Conservation (phyloP, 2,329 filamentous ascomycete species). For the Diatrype stigma region DNA sequence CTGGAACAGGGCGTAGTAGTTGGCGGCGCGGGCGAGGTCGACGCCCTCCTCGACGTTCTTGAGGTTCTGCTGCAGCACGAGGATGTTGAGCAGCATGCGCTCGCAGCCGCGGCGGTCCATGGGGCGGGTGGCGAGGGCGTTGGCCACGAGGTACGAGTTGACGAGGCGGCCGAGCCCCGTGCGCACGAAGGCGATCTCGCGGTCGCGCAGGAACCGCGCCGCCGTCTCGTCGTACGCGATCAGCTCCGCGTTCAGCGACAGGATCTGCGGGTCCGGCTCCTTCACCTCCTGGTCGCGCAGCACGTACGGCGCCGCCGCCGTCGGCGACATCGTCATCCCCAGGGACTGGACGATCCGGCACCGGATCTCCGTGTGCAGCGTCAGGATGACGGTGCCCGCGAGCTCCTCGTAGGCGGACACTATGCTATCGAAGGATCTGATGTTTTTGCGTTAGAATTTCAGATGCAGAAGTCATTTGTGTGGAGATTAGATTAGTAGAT, state of each 20-base stretch:
- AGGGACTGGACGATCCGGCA: conserved; percentile 82
- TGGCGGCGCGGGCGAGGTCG: conserved; percentile 56
- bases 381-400: conserved; percentile 73
- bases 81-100: conserved; percentile 89
- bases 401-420: conserved; percentile 79
- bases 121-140: conserved; percentile 64
- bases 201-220: conserved; percentile 64
- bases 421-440: conserved; percentile 79
- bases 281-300: conserved; percentile 66
- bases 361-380: conserved; percentile 83
- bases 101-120: conserved; percentile 82
- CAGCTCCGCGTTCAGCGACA: conserved; percentile 79
- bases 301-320: conserved; percentile 57
- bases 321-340: conserved; percentile 55
- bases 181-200: conserved; percentile 72
- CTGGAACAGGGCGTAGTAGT: conserved; percentile 67
- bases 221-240: conserved; percentile 85
- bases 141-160: conserved; percentile 72
- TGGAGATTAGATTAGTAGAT: neutral
- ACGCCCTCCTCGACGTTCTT: conserved; percentile 82
- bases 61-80: conserved; percentile 93
- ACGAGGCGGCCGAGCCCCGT: conserved; percentile 73
- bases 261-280: conserved; percentile 73
- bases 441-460: conserved; percentile 7
- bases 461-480: neutral